phyloP scores from a whole-genome alignment of 2,329 filamentous ascomycete genomes.

The Juglanconis sp. region DNA sequence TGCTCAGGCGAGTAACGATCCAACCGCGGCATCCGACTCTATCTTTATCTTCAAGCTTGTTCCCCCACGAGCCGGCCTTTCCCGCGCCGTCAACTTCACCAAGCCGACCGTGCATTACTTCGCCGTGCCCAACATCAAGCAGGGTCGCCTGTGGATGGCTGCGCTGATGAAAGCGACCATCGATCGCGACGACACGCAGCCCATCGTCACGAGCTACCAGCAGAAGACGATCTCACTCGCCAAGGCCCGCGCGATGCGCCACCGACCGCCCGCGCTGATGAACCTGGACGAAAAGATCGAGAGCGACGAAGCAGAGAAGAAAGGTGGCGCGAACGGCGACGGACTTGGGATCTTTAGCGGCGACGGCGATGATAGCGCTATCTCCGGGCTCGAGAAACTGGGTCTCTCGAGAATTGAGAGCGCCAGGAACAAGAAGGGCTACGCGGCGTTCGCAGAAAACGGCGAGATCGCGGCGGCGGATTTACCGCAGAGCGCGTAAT shows the following conservation, averaged over 20 bases:
- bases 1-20: conserved; percentile 47
- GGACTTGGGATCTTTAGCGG: conserved; percentile 34
- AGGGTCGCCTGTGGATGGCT: conserved; percentile 95
- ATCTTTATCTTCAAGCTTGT: conserved; percentile 99
- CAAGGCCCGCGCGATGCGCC: conserved; percentile 83
- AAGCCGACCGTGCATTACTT: conserved; percentile 98
- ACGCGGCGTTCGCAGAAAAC: conserved; percentile 19
- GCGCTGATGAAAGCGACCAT: conserved; percentile 99
- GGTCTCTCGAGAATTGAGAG: conserved; percentile 33
- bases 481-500: conserved; percentile 30
- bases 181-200: conserved; percentile 77
- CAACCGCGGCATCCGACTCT: conserved; percentile 45
- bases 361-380: conserved; percentile 35
- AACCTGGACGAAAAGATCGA: conserved; percentile 53
- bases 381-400: conserved; percentile 41
- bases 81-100: conserved; percentile 92
- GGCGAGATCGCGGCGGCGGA: conserved; percentile 20
- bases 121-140: conserved; percentile 83
- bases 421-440: conserved; percentile 21
- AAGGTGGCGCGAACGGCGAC: conserved; percentile 32
- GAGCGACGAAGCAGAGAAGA: conserved; percentile 18
- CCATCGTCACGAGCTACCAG: conserved; percentile 88
- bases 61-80: conserved; percentile 81
- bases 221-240: conserved; percentile 92
- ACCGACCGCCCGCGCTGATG: conserved; percentile 87